Base-by-base conservation (phyloP, 1,284 basidiomycete species). In the Coniophora puteana region DNA sequence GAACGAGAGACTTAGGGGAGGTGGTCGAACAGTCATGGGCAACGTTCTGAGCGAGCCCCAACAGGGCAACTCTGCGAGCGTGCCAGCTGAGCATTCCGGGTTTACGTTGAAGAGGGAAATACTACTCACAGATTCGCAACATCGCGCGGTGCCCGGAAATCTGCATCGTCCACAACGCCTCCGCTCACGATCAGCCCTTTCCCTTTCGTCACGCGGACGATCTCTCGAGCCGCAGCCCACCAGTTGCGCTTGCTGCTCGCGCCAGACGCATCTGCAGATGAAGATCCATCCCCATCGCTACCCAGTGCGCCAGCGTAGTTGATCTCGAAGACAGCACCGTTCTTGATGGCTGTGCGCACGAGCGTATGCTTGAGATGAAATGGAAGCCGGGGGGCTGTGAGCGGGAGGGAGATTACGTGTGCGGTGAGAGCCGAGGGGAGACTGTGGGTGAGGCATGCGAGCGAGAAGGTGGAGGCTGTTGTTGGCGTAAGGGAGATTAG, bases 321-420 rank as follows among this genome's bases (percentile, higher is more conserved):
- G 36, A 94, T 74, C 58, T 93, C 91, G 53, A 94, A 93, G 0
- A 83, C 82, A 0, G 82, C 83, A 5, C 92, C 92, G 48, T 90
- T 89, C 51, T 84, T 83, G 11, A 91, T 69, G 1, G 91, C 89
- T 0, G 86, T 83, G 32, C 86, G 77, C 26, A 93, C 75, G 32
- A 90, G 72, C 0, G 88, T 90, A 48, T 90, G 84, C 54, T 89
- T 90, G 49, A 93, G 69, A 51, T 84, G 74, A 59, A 87, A 93
- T 0, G 89, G 83, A 0, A 91, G 72, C 3, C 89, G 79, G 0
- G 89, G 83, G 0, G 80, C 68, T 0, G 84, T 83, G n/a, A 93
- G 72, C 12, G 91, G 90, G 18, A 93, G 67, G 0, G 83, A 72
- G 43, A 94, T 89, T 41, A 94, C 79, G 54, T 93, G 89, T 0